Percentiles rank a stretch among this genome's conserved stretches.
These are phyloP conservation scores for Kwoniella sp. DNA, from an alignment of 768 basidiomycete genomes.

Conservation along the genomic window DNA sequence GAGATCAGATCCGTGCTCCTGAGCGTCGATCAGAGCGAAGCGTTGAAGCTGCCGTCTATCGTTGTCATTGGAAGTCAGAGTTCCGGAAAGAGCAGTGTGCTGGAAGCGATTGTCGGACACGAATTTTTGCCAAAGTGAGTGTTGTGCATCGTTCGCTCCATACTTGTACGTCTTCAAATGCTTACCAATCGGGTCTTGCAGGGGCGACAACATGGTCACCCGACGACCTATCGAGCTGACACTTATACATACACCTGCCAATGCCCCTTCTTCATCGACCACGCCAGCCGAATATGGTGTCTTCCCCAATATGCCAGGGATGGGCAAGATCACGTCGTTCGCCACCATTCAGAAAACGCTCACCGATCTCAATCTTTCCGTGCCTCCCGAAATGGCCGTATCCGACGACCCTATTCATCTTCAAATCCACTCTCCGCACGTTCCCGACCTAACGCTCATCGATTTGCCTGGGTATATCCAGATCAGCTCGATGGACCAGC, in stretches of 20 bases:
- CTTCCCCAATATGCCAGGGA: constrained; percentile 79
- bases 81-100: constrained; percentile 94
- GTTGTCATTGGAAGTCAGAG: constrained; percentile 98
- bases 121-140: constrained; percentile 97
- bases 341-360: constrained; percentile 86
- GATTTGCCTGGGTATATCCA: constrained; percentile 98
- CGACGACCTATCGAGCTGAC: constrained; percentile 97
- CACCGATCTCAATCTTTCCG: constrained; percentile 91
- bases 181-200: constrained; percentile 52
- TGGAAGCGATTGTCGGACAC: constrained; percentile 96
- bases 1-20: constrained; percentile 94
- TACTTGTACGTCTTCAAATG: too few species aligned
- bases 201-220: constrained; percentile 99
- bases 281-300: constrained; percentile 79
- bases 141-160: too few species aligned
- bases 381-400: constrained; percentile 84
- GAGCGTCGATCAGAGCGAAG: constrained; percentile 92
- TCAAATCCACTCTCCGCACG: constrained; percentile 90
- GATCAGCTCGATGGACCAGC: constrained; percentile 91
- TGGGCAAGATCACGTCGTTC: constrained; percentile 89
- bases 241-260: constrained; percentile 82
- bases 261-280: constrained; percentile 59
- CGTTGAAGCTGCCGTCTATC: constrained; percentile 91
- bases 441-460: constrained; percentile 95
- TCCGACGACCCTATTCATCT: constrained; percentile 96